Percentiles rank a stretch among this genome's conserved stretches.
These are phyloP conservation scores for Casuarina cunninghamiana DNA, from an alignment of 306 rosid genomes.

Conservation along the genomic window DNA sequence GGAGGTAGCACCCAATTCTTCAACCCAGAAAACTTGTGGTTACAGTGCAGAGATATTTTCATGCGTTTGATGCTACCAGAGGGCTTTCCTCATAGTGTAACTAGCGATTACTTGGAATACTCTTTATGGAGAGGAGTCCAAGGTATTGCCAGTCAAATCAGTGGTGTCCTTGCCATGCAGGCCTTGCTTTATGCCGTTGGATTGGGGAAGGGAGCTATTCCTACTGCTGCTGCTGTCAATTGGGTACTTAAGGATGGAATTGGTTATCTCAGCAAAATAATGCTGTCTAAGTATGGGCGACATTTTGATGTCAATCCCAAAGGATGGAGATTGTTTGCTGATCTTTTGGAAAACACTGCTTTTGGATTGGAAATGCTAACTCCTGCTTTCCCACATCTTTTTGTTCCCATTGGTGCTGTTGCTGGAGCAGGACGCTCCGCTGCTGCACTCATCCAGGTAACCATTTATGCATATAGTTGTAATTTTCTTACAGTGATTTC, in stretches of 20 bases:
- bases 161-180: slow-evolving; percentile 89
- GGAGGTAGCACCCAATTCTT: slow-evolving; percentile 27
- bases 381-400: slow-evolving; percentile 75
- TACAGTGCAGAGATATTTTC: slow-evolving; percentile 48
- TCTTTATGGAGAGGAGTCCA: slow-evolving; percentile 93
- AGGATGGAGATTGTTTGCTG: slow-evolving; percentile 97
- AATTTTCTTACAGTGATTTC: neutral
- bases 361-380: slow-evolving; percentile 92
- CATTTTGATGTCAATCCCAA: slow-evolving; percentile 93
- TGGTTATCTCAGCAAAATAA: slow-evolving; percentile 84
- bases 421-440: slow-evolving; percentile 92
- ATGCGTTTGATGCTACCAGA: slow-evolving; percentile 84
- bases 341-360: slow-evolving; percentile 84
- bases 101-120: slow-evolving; percentile 81
- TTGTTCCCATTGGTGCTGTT: slow-evolving; percentile 76
- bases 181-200: slow-evolving; percentile 94
- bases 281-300: slow-evolving; percentile 82
- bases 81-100: slow-evolving; percentile 81
- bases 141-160: slow-evolving; percentile 88
- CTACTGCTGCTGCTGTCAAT: slow-evolving; percentile 79
- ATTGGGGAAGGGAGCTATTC: slow-evolving; percentile 94
- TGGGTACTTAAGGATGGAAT: slow-evolving; percentile 97
- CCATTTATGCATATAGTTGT: neutral
- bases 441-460: slow-evolving; percentile 60
- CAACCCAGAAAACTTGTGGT: slow-evolving; percentile 34